Evolutionary conservation across 2,329 filamentous ascomycete genomes (phyloP), one percentile per base, ranked within the genome.

Genomic region (Venturia oleaginea): DNA sequence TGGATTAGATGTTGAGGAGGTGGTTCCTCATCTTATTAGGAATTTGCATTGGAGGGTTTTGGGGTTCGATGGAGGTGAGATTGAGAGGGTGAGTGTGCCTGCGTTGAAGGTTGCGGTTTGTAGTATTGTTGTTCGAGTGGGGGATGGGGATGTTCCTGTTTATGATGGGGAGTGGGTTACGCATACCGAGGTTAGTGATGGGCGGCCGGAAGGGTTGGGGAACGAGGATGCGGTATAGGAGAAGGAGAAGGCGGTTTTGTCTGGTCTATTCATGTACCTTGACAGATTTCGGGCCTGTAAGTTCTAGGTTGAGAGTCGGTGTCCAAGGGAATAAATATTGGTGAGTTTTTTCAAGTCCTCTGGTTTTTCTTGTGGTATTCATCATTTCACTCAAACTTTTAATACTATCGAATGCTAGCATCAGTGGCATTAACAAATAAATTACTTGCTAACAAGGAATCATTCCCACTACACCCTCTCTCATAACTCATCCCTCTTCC

Each of bases 401-500:
- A n/a, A n/a, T n/a, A n/a, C n/a, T n/a, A n/a, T n/a, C n/a, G n/a
- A n/a, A n/a, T n/a, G n/a, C n/a, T n/a, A n/a, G n/a, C n/a, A n/a
- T n/a, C n/a, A n/a, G n/a, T n/a, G n/a, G n/a, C n/a, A 37, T 37
- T 10, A 37, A 37, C 34, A 10, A 37, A 37, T 37, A 37, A 37
- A 37, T 10, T 4, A 37, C 34, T n/a, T n/a, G n/a, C n/a, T n/a
- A n/a, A n/a, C n/a, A n/a, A n/a, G n/a, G n/a, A n/a, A n/a, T n/a
- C n/a, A n/a, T n/a, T n/a, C n/a, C n/a, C n/a, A n/a, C n/a, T n/a
- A n/a, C n/a, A n/a, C n/a, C 34, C 13, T 1, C 11, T 24, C n/a
- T 48, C 46, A 80, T 68, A 81, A 68, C 70, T 81, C 79, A 69
- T 80, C 77, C 64, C 75, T 75, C 71, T 76, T 77, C 67, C 72